phyloP scores from a whole-genome alignment of 176 grass and related monocot genomes.

The Aechmea fasciata region DNA sequence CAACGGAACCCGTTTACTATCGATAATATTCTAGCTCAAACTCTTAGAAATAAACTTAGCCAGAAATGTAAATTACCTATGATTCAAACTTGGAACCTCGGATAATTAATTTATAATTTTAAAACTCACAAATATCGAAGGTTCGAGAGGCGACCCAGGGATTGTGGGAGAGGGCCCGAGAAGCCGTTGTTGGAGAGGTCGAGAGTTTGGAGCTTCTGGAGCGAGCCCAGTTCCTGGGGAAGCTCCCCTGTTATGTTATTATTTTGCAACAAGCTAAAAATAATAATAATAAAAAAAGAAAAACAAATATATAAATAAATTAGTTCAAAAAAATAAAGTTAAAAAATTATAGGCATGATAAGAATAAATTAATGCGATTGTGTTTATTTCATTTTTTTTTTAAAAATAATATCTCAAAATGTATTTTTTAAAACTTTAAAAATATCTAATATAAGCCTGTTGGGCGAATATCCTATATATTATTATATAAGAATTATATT shows the following conservation, averaged over 20 bases:
- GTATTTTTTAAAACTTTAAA: too few relatives aligned
- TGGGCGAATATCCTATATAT: too few relatives aligned
- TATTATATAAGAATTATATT: too few relatives aligned
- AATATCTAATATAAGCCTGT: too few relatives aligned
- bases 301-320: not conserved
- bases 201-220: conserved; percentile 75
- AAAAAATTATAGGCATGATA: too few relatives aligned
- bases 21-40: too few relatives aligned
- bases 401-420: too few relatives aligned
- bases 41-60: too few relatives aligned
- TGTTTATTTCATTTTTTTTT: not conserved
- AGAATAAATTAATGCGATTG: not conserved
- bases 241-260: conserved; percentile 86
- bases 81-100: too few relatives aligned
- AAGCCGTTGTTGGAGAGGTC: conserved; percentile 94
- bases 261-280: conserved; percentile 76
- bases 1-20: too few relatives aligned
- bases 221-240: conserved; percentile 58
- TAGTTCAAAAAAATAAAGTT: too few relatives aligned
- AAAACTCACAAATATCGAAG: conserved; percentile 73
- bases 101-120: not conserved
- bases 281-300: not conserved
- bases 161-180: conserved; percentile 55
- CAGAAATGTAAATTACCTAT: too few relatives aligned
- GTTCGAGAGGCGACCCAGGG: conserved; percentile 47